Conservation (phyloP, 2,329 filamentous ascomycete species). For the Aspergillus caelatus region DNA sequence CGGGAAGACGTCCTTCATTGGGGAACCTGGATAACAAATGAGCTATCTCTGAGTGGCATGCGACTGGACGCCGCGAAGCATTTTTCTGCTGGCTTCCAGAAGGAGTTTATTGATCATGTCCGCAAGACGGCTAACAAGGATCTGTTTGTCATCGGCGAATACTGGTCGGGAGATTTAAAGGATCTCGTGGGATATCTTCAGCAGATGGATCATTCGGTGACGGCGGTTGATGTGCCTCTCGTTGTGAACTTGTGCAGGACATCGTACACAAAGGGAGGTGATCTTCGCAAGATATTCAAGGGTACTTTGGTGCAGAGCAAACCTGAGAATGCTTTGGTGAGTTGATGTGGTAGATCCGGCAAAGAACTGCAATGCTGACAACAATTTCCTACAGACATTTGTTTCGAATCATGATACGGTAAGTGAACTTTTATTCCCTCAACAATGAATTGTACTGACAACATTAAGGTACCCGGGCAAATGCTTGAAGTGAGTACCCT, state of each 20-base stretch:
- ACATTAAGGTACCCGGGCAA: conserved; percentile 60
- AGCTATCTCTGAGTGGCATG: conserved; percentile 66
- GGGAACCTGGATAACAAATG: conserved; percentile 67
- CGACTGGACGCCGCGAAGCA: conserved; percentile 75
- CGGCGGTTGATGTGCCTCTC: conserved; percentile 70
- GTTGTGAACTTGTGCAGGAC: conserved; percentile 68
- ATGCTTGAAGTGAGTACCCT: conserved; percentile 53
- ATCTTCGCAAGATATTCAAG: conserved; percentile 66
- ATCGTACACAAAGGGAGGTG: conserved; percentile 58
- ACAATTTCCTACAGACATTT: conserved; percentile 58
- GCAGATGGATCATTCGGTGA: conserved; percentile 60
- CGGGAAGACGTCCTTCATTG: conserved; percentile 66
- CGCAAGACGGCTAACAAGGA: conserved; percentile 54
- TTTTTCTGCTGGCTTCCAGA: conserved; percentile 67
- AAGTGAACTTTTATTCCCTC: conserved; percentile 17
- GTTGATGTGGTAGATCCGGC: not conserved
- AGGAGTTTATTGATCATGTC: conserved; percentile 63
- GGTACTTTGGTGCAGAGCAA: conserved; percentile 59
- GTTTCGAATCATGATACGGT: conserved; percentile 73
- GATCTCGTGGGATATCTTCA: conserved; percentile 63
- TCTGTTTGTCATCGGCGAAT: conserved; percentile 71
- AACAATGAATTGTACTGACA: not conserved
- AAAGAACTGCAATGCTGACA: not conserved
- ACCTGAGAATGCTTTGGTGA: conserved; percentile 61
- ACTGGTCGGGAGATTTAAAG: conserved; percentile 63